A percentile compares a stretch with the other conserved stretches of the same genome.
Conservation (phyloP, 2,329 filamentous ascomycete genomes). For the Trichocomaceae sp. region DNA sequence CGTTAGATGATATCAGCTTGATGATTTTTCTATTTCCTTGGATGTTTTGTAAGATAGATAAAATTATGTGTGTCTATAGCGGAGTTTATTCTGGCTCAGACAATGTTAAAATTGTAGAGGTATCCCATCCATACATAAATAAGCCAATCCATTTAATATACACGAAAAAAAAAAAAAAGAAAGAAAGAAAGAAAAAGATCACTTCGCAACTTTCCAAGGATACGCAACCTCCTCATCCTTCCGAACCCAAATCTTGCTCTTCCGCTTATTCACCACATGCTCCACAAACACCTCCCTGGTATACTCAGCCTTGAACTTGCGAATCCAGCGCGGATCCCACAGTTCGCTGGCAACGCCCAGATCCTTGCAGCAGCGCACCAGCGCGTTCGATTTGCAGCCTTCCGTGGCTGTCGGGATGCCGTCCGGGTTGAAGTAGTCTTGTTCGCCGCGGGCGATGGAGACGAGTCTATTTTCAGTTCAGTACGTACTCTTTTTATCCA, state of each 20-base stretch:
- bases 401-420: slow-evolving; percentile 90
- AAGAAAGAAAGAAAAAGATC: not conserved
- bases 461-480: slow-evolving; percentile 60
- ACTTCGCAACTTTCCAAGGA: slow-evolving; percentile 51
- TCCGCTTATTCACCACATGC: slow-evolving; percentile 79
- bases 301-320: slow-evolving; percentile 67
- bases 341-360: slow-evolving; percentile 89
- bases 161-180: not conserved
- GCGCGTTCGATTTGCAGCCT: slow-evolving; percentile 93
- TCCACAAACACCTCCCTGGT: slow-evolving; percentile 84
- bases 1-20: not conserved
- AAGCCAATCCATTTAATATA: too few species aligned
- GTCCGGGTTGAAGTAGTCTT: slow-evolving; percentile 84
- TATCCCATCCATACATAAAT: too few species aligned
- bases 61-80: too few species aligned
- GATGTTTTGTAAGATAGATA: too few species aligned
- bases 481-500: not conserved
- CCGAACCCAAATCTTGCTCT: slow-evolving; percentile 75
- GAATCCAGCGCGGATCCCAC: slow-evolving; percentile 91
- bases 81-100: too few species aligned
- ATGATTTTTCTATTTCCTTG: not conserved
- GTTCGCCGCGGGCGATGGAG: slow-evolving; percentile 86
- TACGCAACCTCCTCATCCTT: slow-evolving; percentile 71
- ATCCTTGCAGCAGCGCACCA: slow-evolving; percentile 98
- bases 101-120: too few species aligned